Conservation (phyloP, 2,329 filamentous ascomycete genomes). For the Pseudogymnoascus pannorum region DNA sequence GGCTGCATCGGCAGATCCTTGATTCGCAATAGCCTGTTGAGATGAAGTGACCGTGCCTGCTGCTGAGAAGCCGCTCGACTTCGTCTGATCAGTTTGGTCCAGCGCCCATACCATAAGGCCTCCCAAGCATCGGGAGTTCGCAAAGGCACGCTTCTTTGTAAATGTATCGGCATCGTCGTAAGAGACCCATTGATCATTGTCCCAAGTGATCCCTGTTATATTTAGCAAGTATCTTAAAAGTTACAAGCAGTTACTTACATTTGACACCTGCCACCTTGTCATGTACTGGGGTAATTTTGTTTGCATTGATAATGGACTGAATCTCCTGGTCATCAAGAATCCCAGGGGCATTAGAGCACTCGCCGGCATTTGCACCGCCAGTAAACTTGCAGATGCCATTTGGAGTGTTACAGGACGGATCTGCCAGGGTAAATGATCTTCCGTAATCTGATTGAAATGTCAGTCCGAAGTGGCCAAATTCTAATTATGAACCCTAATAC, state of each 20-base stretch:
- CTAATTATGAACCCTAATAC: too few relatives aligned
- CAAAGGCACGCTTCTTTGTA: slow-evolving; percentile 21
- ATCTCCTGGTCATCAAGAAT: slow-evolving; percentile 31
- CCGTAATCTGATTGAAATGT: slow-evolving; percentile 45
- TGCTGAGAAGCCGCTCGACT: too few relatives aligned
- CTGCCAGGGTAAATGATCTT: slow-evolving; percentile 33
- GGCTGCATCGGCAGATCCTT: too few relatives aligned
- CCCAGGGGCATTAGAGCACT: slow-evolving; percentile 23
- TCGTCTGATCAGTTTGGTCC: too few relatives aligned
- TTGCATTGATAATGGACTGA: slow-evolving; percentile 18
- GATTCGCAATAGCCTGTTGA: too few relatives aligned
- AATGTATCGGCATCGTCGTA: slow-evolving; percentile 27
- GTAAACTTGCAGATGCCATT: slow-evolving; percentile 21
- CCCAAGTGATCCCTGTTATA: too few relatives aligned
- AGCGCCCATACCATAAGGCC: slow-evolving; percentile 26
- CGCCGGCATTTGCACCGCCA: slow-evolving; percentile 19
- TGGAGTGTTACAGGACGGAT: slow-evolving; percentile 11
- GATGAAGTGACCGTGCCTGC: too few relatives aligned
- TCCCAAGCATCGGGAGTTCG: slow-evolving; percentile 24
- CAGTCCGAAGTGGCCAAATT: slow-evolving; percentile 38
- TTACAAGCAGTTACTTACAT: too few relatives aligned
- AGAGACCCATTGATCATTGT: slow-evolving; percentile 25
- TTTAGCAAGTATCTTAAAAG: too few relatives aligned
- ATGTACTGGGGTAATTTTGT: slow-evolving; percentile 11
- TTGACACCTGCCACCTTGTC: too few relatives aligned